These are phyloP conservation scores for Scenedesmus sp. DNA, from an alignment of 163 green algal species.

Conservation along the genomic window DNA sequence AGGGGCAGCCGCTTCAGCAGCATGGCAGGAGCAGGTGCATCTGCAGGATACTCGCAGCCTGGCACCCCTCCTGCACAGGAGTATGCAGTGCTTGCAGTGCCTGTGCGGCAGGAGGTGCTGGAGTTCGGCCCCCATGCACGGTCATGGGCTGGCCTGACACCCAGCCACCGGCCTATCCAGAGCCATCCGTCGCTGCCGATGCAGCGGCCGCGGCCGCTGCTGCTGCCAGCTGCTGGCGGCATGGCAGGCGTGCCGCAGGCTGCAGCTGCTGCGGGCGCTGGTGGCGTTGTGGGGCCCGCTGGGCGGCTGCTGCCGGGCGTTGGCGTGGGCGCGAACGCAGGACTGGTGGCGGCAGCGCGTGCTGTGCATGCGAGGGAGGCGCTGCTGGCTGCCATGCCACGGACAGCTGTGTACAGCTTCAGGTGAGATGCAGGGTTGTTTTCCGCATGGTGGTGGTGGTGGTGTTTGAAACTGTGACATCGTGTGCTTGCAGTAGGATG, in stretches of 20 bases:
- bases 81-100: not conserved
- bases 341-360: conserved; percentile 34
- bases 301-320: conserved; percentile 8
- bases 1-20: conserved; percentile 16
- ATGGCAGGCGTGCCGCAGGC: not conserved
- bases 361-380: conserved; percentile 25
- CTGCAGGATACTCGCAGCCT: not conserved
- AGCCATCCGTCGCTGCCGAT: conserved; percentile 31
- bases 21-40: not conserved
- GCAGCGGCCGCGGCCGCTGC: conserved; percentile 33
- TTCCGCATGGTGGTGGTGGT: no score
- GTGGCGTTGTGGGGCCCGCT: not conserved
- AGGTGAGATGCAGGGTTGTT: not conserved
- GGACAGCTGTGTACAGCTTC: conserved; percentile 30
- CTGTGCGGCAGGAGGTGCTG: conserved; percentile 3
- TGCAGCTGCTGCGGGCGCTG: not conserved
- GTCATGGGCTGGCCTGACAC: conserved; percentile 14
- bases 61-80: not conserved
- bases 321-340: conserved; percentile 8
- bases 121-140: not conserved
- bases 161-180: conserved; percentile 14
- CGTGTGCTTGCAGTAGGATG: not conserved
- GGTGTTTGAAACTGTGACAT: not conserved
- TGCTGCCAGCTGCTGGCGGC: conserved; percentile 1
- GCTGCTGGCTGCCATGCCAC: conserved; percentile 15